A percentile compares a stretch with the other conserved stretches of the same genome.
Conservation (phyloP, 2,329 filamentous ascomycete species). For the Dothistroma pini region DNA sequence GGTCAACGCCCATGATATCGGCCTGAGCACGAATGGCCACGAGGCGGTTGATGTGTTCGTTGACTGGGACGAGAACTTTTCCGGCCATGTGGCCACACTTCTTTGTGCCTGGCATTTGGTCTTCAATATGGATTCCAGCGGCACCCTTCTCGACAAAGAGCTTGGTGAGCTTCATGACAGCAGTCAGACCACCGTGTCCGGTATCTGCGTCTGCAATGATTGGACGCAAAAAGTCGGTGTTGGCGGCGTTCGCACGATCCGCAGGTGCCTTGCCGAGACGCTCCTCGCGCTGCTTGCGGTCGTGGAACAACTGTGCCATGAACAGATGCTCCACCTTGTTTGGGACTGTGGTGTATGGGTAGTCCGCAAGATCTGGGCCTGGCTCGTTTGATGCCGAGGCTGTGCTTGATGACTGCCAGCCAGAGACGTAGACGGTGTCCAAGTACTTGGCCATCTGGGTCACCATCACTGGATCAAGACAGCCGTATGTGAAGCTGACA, state of each 20-base stretch:
- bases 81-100: slow-evolving; percentile 99
- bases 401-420: slow-evolving; percentile 97
- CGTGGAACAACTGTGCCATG: slow-evolving; percentile 98
- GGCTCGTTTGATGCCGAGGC: slow-evolving; percentile 94
- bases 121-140: slow-evolving; percentile 97
- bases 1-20: slow-evolving; percentile 93
- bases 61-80: slow-evolving; percentile 94
- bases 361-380: slow-evolving; percentile 95
- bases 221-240: slow-evolving; percentile 89
- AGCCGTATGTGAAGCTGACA: slow-evolving; percentile 93
- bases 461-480: slow-evolving; percentile 95
- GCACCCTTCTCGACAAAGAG: slow-evolving; percentile 95
- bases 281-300: slow-evolving; percentile 97
- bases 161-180: slow-evolving; percentile 99
- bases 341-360: slow-evolving; percentile 88
- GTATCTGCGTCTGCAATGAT: slow-evolving; percentile 98
- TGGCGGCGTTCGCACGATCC: slow-evolving; percentile 68
- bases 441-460: slow-evolving; percentile 99
- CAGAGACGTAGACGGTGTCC: slow-evolving; percentile 97
- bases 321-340: slow-evolving; percentile 98
- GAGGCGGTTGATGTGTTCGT: slow-evolving; percentile 95
- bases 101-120: slow-evolving; percentile 97
- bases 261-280: slow-evolving; percentile 72
- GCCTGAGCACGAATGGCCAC: slow-evolving; percentile 96
- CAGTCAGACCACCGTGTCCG: slow-evolving; percentile 94